Conservation (phyloP, 768 basidiomycete species). For the Paxillus involutus region DNA sequence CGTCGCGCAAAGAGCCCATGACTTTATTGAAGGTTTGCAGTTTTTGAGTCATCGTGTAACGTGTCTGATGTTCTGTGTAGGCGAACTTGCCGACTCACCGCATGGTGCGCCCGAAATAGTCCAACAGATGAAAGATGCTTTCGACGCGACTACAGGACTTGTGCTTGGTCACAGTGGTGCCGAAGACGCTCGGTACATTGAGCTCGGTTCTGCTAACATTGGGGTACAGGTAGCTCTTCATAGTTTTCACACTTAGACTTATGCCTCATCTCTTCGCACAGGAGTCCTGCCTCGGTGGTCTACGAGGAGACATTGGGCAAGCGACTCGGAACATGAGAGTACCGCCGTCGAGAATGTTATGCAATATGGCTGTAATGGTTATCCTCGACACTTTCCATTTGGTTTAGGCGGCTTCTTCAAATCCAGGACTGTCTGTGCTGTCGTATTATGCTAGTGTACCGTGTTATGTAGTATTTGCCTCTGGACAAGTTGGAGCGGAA, state of each 20-base stretch:
- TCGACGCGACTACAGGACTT: constrained; percentile 37
- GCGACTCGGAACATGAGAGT: background rate
- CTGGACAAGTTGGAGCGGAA: no score
- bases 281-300: constrained; percentile 28
- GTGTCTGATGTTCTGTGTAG: constrained; percentile 12
- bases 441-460: no score
- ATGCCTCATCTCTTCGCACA: background rate
- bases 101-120: constrained; percentile 31
- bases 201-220: constrained; percentile 32
- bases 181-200: constrained; percentile 34
- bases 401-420: no score
- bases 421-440: no score
- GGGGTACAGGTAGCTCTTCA: background rate
- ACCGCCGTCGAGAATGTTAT: background rate
- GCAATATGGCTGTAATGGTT: background rate
- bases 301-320: constrained; percentile 19
- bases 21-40: constrained; percentile 27
- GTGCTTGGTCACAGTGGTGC: constrained; percentile 38
- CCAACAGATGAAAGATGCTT: constrained; percentile 30
- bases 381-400: no score
- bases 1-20: constrained; percentile 30
- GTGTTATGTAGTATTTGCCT: no score
- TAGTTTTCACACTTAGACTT: background rate
- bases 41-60: background rate
- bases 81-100: constrained; percentile 26